Evolutionary conservation across 768 basidiomycete species (phyloP).

Genomic region (Tubosaeta brunneosetosa): DNA sequence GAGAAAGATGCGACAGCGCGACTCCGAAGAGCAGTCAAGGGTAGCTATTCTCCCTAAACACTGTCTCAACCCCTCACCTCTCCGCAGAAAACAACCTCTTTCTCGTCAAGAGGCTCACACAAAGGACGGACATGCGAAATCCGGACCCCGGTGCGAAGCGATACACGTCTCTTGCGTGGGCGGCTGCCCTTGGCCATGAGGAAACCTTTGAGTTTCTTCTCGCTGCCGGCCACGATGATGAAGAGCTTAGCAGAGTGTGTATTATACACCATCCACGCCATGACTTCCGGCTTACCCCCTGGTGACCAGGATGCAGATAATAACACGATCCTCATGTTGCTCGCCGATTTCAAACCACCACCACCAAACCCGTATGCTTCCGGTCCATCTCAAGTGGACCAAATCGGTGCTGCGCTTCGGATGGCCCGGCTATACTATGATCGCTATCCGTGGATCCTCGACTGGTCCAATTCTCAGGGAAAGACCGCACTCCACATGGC

Average conservation of each 20-base stretch:
- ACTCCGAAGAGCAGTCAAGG: constrained; percentile 77
- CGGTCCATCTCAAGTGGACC: constrained; percentile 50
- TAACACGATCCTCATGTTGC: constrained; percentile 88
- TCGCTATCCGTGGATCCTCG: constrained; percentile 79
- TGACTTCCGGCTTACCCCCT: constrained; percentile 15
- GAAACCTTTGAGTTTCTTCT: constrained; percentile 93
- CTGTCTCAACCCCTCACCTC: constrained; percentile 12
- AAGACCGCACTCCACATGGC: constrained; percentile 90
- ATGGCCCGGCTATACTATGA: constrained; percentile 89
- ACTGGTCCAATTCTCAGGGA: constrained; percentile 89
- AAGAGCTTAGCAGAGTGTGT: constrained; percentile 84
- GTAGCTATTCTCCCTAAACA: constrained; percentile 30
- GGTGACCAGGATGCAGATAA: constrained; percentile 75
- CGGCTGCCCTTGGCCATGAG: constrained; percentile 81
- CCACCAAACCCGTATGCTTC: constrained; percentile 43
- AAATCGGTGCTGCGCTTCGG: constrained; percentile 67
- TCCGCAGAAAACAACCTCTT: constrained; percentile 87
- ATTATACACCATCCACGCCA: constrained; percentile 3
- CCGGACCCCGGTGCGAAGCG: constrained; percentile 71
- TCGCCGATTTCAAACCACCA: constrained; percentile 75
- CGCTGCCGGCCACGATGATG: constrained; percentile 84
- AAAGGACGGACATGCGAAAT: constrained; percentile 87
- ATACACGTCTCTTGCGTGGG: constrained; percentile 89
- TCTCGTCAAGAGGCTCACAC: constrained; percentile 82
- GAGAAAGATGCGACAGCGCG: constrained; percentile 76